A percentile compares a stretch with the other conserved stretches of the same genome.
These are phyloP conservation scores for Neurospora tetraspora DNA, from an alignment of 495 filamentous ascomycete species.

Conservation along the genomic window DNA sequence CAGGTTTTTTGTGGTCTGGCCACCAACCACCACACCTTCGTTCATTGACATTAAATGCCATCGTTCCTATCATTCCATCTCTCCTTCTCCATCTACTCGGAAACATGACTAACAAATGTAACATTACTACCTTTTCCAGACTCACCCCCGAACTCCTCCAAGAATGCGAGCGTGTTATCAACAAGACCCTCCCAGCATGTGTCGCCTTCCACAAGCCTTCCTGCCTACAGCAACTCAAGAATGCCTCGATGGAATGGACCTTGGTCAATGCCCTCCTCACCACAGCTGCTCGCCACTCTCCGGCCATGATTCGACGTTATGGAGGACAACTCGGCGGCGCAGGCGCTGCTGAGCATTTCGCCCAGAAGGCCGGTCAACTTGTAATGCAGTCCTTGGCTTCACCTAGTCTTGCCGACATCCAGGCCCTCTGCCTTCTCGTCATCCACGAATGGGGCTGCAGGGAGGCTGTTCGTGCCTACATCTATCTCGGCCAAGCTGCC, in stretches of 20 bases:
- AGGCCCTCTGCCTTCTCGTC: constrained; percentile 40
- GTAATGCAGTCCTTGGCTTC: constrained; percentile 38
- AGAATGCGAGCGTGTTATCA: constrained; percentile 41
- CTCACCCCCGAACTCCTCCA: constrained; percentile 37
- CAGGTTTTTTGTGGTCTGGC: background rate
- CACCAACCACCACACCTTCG: background rate
- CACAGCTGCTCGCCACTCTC: constrained; percentile 38
- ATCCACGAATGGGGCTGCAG: constrained; percentile 44
- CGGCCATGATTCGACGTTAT: constrained; percentile 38
- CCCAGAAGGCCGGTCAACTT: constrained; percentile 35
- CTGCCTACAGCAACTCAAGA: constrained; percentile 41
- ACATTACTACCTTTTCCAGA: constrained; percentile 13
- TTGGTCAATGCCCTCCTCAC: constrained; percentile 41
- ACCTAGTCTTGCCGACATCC: constrained; percentile 40
- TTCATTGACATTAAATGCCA: background rate
- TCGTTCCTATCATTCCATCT: background rate
- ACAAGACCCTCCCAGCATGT: constrained; percentile 40
- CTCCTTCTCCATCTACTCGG: background rate
- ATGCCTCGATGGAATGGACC: constrained; percentile 31
- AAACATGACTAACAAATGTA: constrained; percentile 2
- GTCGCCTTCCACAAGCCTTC: constrained; percentile 45
- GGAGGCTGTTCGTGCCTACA: constrained; percentile 42
- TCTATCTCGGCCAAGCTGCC: constrained; percentile 41
- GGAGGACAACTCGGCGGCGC: constrained; percentile 34
- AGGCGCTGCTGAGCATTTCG: constrained; percentile 38